Conservation (phyloP, 805 yeast species). For the Scheffersomyces stipitis region DNA sequence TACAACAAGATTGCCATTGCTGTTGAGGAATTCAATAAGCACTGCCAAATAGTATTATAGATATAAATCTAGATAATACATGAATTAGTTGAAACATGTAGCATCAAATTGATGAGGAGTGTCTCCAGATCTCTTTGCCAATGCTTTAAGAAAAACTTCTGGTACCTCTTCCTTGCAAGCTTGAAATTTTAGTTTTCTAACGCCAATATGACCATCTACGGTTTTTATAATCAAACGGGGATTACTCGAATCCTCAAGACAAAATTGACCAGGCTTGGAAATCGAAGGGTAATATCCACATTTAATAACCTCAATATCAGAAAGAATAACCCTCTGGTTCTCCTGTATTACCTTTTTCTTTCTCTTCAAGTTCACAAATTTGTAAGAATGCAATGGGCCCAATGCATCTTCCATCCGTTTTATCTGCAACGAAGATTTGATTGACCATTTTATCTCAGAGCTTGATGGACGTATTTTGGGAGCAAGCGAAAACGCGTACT, state of each 20-base stretch:
- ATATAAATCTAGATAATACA: not conserved
- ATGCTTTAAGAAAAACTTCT: constrained; percentile 38
- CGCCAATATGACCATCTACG: constrained; percentile 39
- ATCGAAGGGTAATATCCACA: not conserved
- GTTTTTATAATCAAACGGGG: constrained; percentile 41
- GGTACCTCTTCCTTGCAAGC: constrained; percentile 51
- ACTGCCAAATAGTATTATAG: constrained; percentile 48
- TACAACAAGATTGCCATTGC: constrained; percentile 77
- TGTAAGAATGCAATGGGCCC: constrained; percentile 55
- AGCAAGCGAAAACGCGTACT: constrained; percentile 51
- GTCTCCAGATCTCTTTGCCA: constrained; percentile 49
- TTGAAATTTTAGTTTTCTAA: constrained; percentile 50
- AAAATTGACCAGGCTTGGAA: constrained; percentile 2
- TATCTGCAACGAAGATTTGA: constrained; percentile 35
- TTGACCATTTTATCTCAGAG: constrained; percentile 49
- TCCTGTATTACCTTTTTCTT: constrained; percentile 27
- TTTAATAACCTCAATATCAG: constrained; percentile 26
- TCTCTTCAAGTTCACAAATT: constrained; percentile 31
- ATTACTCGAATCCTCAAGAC: constrained; percentile 7
- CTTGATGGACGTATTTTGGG: constrained; percentile 48
- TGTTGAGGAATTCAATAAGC: constrained; percentile 75
- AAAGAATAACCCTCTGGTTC: constrained; percentile 48
- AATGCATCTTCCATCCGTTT: constrained; percentile 48
- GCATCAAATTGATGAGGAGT: constrained; percentile 13
- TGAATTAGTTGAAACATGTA: not conserved